These are phyloP conservation scores for Pilaira anomala DNA, from an alignment of 192 early-diverging fungal genomes.

Conservation along the genomic window DNA sequence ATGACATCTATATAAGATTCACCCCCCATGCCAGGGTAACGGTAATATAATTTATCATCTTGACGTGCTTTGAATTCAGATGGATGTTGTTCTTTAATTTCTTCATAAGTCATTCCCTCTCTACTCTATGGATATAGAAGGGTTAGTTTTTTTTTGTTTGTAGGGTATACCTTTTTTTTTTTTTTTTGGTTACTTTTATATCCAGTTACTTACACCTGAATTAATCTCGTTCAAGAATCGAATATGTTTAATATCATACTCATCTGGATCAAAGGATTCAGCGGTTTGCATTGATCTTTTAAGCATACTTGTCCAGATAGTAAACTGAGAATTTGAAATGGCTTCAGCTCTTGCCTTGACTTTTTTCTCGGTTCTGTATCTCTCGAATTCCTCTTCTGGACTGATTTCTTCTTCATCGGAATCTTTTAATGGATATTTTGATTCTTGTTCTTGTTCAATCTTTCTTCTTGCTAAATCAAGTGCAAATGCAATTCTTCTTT, in stretches of 20 bases:
- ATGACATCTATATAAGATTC: slow-evolving; percentile 95
- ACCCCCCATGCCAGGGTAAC: slow-evolving; percentile 95
- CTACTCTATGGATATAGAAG: slow-evolving; percentile 32
- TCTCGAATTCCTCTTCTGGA: slow-evolving; percentile 4
- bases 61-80: slow-evolving; percentile 78
- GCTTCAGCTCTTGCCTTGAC: slow-evolving; percentile 60
- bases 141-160: too few species aligned
- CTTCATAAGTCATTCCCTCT: slow-evolving; percentile 74
- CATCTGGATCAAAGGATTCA: slow-evolving; percentile 70
- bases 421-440: too few species aligned
- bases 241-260: slow-evolving; percentile 74
- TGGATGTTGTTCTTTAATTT: slow-evolving; percentile 79
- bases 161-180: neutral
- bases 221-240: slow-evolving; percentile 92
- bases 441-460: slow-evolving; percentile 11
- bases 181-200: neutral
- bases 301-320: slow-evolving; percentile 89
- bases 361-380: slow-evolving; percentile 6
- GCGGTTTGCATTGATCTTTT: slow-evolving; percentile 81
- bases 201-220: slow-evolving; percentile 53
- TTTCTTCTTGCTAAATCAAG: slow-evolving; percentile 36
- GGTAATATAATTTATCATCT: slow-evolving; percentile 86
- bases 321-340: slow-evolving; percentile 56
- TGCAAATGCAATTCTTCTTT: slow-evolving; percentile 49
- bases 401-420: too few species aligned